phyloP scores from a whole-genome alignment of 1,284 basidiomycete species.

The Coniferiporia sulphurascens region DNA sequence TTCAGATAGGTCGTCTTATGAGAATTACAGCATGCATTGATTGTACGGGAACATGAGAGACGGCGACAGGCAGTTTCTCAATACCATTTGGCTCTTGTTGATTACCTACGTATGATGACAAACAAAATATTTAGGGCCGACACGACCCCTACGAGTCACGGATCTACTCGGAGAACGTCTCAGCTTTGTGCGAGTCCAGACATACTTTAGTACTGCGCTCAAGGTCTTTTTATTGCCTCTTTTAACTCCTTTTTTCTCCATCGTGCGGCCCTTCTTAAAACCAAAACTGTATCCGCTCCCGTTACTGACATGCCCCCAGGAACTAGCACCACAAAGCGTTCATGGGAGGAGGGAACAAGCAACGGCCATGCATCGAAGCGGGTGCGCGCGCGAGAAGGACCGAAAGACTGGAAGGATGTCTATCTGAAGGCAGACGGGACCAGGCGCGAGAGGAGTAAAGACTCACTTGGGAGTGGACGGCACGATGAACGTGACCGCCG shows the following conservation, averaged over 20 bases:
- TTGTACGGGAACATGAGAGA: too few relatives aligned
- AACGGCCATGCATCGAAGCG: slow-evolving; percentile 12
- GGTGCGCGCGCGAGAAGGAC: slow-evolving; percentile 37
- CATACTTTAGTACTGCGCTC: not conserved
- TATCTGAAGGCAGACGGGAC: slow-evolving; percentile 44
- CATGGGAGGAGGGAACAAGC: slow-evolving; percentile 48
- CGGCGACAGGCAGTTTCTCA: too few relatives aligned
- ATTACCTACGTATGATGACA: too few relatives aligned
- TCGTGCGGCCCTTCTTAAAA: slow-evolving; percentile 80
- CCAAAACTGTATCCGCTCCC: slow-evolving; percentile 45
- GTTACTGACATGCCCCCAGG: slow-evolving; percentile 84
- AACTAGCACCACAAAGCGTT: slow-evolving; percentile 53
- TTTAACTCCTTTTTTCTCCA: slow-evolving; percentile 32
- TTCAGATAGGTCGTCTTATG: too few relatives aligned
- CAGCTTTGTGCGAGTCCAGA: too few relatives aligned
- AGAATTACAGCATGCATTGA: too few relatives aligned
- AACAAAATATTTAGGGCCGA: too few relatives aligned
- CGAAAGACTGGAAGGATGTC: slow-evolving; percentile 73
- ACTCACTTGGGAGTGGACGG: slow-evolving; percentile 28
- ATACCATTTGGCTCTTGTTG: too few relatives aligned
- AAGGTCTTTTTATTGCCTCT: not conserved
- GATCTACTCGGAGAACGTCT: too few relatives aligned
- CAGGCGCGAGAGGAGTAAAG: slow-evolving; percentile 30
- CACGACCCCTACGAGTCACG: too few relatives aligned
- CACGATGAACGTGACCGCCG: slow-evolving; percentile 28